Base-by-base conservation (phyloP, 2,329 filamentous ascomycete species). In the Bertia moriformis region DNA sequence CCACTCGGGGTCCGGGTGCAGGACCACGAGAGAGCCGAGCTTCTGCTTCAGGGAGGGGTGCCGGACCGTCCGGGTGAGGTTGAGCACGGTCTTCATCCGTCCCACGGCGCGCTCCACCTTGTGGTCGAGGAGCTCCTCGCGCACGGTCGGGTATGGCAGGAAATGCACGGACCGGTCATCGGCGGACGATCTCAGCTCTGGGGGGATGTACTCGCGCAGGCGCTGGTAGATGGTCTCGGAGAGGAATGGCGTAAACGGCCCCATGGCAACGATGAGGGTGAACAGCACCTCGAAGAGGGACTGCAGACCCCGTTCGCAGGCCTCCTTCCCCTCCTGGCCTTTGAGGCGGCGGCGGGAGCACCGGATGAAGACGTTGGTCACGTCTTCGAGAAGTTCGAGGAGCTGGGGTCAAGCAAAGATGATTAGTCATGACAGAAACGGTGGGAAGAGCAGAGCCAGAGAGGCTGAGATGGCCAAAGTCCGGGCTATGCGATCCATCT, bases 291-390 rank as follows among this genome's bases (percentile, higher is more conserved):
- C 87, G 51, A 93, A 95, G 4, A 96, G 72, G 2, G 89, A 88
- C 61, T 96, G 94, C 40, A 98, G 68, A 1, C 89, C 89, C 52
- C 93, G 85, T 38, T 81, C 66, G 10, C 91, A 95, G 55, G 96
- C 89, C 13, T 88, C 73, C 17, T 85, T 60, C n/a, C 87, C 86
- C 46, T 85, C 78, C 54, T 93, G 87, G 33, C 88, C 88, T 74
- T 94, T 95, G 48, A 94, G 68, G 39, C 88, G 77, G 57, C 83
- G 83, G 40, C 87, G 74, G 66, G 94, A 94, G 66, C 94, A 93
- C 44, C 87, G 75, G 56, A 95, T 95, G 61, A 94, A 95, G 88
- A 88, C 95, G 61, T 96, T 96, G n/a, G 88, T 94, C 3, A 83
- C 87, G 60, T 93, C 87, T 52, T 95, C 89, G 46, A 95, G 93